These are phyloP conservation scores for Mycena venus DNA, from an alignment of 768 basidiomycete genomes.

Conservation along the genomic window DNA sequence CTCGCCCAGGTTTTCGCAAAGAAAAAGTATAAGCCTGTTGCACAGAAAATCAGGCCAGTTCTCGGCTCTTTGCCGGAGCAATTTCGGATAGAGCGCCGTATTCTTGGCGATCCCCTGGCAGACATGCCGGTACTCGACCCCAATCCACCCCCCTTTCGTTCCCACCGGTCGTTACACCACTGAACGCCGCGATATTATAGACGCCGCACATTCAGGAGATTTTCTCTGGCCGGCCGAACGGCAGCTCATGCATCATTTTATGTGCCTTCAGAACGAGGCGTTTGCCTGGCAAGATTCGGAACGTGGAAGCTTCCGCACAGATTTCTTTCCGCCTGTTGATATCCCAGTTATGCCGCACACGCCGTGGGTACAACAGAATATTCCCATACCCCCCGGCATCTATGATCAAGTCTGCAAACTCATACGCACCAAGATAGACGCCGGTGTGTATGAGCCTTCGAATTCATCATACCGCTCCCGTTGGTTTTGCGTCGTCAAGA, in stretches of 20 bases:
- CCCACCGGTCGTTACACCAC: constrained; percentile 25
- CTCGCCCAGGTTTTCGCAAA: too few relatives aligned
- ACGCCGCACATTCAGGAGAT: constrained; percentile 5
- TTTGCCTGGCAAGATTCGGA: constrained; percentile 38
- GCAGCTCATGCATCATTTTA: constrained; percentile 19
- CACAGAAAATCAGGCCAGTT: too few relatives aligned
- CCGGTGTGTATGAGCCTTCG: constrained; percentile 22
- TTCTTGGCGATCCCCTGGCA: too few relatives aligned
- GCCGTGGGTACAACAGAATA: too few relatives aligned
- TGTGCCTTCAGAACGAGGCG: constrained; percentile 25
- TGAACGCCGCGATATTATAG: constrained; percentile 19
- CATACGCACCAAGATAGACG: constrained; percentile 12
- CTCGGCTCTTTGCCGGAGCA: too few relatives aligned
- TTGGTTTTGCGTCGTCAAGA: too few relatives aligned
- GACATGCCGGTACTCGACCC: too few relatives aligned
- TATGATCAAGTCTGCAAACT: constrained; percentile 24
- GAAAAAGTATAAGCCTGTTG: too few relatives aligned
- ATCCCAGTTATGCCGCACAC: constrained; percentile 35
- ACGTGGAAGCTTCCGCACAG: constrained; percentile 34
- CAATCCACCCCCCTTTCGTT: too few relatives aligned
- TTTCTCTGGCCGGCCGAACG: constrained; percentile 35
- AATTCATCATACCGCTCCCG: too few relatives aligned
- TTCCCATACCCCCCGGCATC: constrained; percentile 38
- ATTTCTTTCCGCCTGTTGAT: too few relatives aligned
- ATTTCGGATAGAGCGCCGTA: too few relatives aligned